Evolutionary conservation across 1,284 basidiomycete species (phyloP).

Genomic region (Phlebopus sp.): DNA sequence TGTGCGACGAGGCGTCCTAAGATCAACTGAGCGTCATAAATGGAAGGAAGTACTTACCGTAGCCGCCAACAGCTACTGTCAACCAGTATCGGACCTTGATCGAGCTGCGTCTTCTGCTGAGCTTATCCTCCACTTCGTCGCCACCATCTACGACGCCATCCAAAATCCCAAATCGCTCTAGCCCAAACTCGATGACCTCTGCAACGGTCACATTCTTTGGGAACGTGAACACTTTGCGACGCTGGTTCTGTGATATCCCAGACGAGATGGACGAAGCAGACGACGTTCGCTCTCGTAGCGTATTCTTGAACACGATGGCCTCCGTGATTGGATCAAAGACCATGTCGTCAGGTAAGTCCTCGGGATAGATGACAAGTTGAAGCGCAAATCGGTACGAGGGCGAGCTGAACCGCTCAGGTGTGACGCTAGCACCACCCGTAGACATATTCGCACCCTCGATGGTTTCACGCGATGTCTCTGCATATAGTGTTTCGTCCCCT

Average conservation of each 20-base stretch:
- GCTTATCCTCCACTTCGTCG: constrained; percentile 93
- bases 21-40: background rate
- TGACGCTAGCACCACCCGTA: constrained; percentile 46
- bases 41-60: constrained; percentile 49
- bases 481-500: constrained; percentile 52
- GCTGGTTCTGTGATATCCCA: constrained; percentile 55
- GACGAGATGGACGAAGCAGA: constrained; percentile 19
- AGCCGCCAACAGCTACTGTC: constrained; percentile 53
- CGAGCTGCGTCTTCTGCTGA: constrained; percentile 75
- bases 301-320: too few relatives aligned
- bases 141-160: constrained; percentile 98
- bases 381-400: constrained; percentile 82
- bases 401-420: constrained; percentile 72
- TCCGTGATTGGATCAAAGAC: too few relatives aligned
- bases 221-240: constrained; percentile 79
- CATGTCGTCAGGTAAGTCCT: constrained; percentile 87
- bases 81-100: constrained; percentile 81
- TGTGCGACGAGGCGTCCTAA: constrained; percentile 31
- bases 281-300: too few relatives aligned
- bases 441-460: constrained; percentile 37
- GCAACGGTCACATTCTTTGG: constrained; percentile 94
- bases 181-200: constrained; percentile 89
- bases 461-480: constrained; percentile 31
- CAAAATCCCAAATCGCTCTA: constrained; percentile 90
- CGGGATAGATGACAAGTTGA: constrained; percentile 82